Conservation (phyloP, 2,329 filamentous ascomycete genomes). For the Nigrospora sphaerica region DNA sequence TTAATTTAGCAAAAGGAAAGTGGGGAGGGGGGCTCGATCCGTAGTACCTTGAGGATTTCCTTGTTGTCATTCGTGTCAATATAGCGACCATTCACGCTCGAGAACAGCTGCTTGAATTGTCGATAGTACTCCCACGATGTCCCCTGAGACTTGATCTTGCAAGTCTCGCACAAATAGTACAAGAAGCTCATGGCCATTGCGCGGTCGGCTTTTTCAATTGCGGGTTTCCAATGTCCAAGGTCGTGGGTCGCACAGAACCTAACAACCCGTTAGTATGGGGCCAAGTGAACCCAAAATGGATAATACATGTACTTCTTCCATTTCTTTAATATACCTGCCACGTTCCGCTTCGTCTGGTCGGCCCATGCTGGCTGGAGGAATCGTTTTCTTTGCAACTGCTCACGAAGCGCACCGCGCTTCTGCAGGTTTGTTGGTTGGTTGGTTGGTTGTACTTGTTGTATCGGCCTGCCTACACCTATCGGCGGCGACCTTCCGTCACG, state of each 20-base stretch:
- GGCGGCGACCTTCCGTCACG: not conserved
- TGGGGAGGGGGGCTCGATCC: not conserved
- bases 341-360: no score
- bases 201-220: conserved; percentile 6
- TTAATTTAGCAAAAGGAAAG: not conserved
- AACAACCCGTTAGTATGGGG: no score
- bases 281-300: no score
- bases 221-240: conserved; percentile 4
- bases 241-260: no score
- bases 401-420: no score
- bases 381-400: no score
- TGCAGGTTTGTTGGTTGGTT: not conserved
- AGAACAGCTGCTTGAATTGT: conserved; percentile 8
- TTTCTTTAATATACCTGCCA: no score
- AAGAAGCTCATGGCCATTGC: no score
- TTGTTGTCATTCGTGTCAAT: conserved; percentile 8
- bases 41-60: conserved; percentile 5
- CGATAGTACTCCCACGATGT: conserved; percentile 7
- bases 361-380: no score
- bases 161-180: no score
- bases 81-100: conserved; percentile 3
- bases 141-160: conserved; percentile 5
- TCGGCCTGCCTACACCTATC: not conserved
- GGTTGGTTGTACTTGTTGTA: not conserved
- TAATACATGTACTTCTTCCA: no score